A percentile compares a stretch with the other conserved stretches of the same genome.
phyloP scores from a whole-genome alignment of 2,329 filamentous ascomycete species.

The Botryosphaeria dothidea region DNA sequence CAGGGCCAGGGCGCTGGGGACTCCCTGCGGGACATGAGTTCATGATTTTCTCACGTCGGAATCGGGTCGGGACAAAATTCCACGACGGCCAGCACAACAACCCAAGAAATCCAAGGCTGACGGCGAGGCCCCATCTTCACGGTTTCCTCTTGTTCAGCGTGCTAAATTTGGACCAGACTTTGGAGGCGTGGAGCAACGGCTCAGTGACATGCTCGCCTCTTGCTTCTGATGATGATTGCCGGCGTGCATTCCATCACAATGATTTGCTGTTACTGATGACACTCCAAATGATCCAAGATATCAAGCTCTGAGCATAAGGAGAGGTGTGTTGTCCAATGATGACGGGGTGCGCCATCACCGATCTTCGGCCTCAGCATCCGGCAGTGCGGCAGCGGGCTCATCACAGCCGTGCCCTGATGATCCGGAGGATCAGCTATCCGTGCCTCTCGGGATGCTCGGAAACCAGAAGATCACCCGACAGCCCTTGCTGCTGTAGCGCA shows the following conservation, averaged over 20 bases:
- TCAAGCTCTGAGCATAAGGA: background rate
- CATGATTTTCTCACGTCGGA: background rate
- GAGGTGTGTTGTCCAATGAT: background rate
- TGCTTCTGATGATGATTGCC: background rate
- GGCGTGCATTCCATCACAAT: background rate
- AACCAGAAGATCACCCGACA: background rate
- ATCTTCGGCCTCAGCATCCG: background rate
- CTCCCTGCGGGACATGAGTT: background rate
- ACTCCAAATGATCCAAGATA: too few species aligned
- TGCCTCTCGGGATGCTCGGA: background rate
- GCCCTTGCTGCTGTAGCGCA: background rate
- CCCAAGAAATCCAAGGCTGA: background rate
- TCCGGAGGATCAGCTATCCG: background rate
- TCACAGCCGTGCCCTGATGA: background rate
- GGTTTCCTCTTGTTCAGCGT: background rate
- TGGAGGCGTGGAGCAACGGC: background rate
- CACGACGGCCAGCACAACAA: background rate
- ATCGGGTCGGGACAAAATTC: background rate
- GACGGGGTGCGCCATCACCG: background rate
- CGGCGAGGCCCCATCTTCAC: background rate
- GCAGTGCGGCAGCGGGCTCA: background rate
- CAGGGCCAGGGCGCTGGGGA: background rate
- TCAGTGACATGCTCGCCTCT: background rate
- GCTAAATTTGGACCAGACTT: background rate
- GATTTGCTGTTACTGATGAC: too few species aligned